Evolutionary conservation across 2,329 filamentous ascomycete genomes (phyloP).

Genomic region (Fusarium setosum): DNA sequence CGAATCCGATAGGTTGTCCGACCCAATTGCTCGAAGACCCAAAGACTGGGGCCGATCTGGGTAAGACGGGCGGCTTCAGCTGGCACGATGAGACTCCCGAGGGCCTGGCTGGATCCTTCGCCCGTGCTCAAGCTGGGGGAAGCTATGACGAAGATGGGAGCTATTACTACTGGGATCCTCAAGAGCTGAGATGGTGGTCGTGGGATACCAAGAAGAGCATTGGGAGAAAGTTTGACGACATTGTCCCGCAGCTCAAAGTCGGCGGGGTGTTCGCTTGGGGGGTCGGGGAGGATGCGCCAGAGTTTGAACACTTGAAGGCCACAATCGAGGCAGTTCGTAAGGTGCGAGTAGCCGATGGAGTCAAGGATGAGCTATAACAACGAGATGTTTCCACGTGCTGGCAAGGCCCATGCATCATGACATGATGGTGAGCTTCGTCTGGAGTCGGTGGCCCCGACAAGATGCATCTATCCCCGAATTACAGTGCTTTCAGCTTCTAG

Average conservation of each 20-base stretch:
- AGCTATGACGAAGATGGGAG: conserved; percentile 70
- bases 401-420: not conserved
- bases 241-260: conserved; percentile 66
- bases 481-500: conserved; percentile 2
- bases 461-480: conserved; percentile 9
- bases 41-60: conserved; percentile 65
- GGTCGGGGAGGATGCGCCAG: conserved; percentile 72
- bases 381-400: conserved; percentile 3
- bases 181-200: conserved; percentile 75
- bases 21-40: conserved; percentile 69
- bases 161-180: conserved; percentile 74
- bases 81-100: conserved; percentile 66
- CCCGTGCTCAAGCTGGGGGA: conserved; percentile 63
- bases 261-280: conserved; percentile 84
- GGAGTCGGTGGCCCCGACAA: not conserved
- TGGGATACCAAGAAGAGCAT: conserved; percentile 76
- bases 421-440: conserved; percentile 8
- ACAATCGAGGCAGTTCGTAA: conserved; percentile 42
- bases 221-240: conserved; percentile 67
- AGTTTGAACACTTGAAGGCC: conserved; percentile 54
- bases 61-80: conserved; percentile 69
- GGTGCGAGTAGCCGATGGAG: conserved; percentile 17
- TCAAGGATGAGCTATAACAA: conserved; percentile 46
- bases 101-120: conserved; percentile 68
- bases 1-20: conserved; percentile 62